These are phyloP conservation scores for Pleurotus djamor DNA, from an alignment of 768 basidiomycete genomes.

Conservation along the genomic window DNA sequence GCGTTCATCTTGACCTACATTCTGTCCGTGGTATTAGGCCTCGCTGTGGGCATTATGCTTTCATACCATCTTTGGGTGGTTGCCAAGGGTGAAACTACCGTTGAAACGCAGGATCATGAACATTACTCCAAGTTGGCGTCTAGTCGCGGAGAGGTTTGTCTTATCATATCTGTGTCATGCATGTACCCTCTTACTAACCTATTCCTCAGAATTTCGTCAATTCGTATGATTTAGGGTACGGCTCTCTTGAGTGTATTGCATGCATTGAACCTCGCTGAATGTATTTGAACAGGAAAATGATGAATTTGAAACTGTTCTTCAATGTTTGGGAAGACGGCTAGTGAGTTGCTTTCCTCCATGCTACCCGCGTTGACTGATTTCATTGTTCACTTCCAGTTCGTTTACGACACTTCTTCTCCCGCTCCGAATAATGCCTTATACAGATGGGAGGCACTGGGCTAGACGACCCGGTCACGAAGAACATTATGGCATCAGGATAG, in stretches of 20 bases:
- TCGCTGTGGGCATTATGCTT: slow-evolving; percentile 74
- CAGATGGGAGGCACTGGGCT: slow-evolving; percentile 83
- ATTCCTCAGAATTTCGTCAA: slow-evolving; percentile 73
- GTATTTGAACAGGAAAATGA: slow-evolving; percentile 34
- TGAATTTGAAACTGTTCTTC: slow-evolving; percentile 84
- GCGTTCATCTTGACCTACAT: slow-evolving; percentile 76
- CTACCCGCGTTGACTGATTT: background rate
- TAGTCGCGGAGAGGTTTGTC: slow-evolving; percentile 62
- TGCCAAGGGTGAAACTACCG: slow-evolving; percentile 76
- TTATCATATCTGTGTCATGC: background rate
- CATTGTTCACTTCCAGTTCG: slow-evolving; percentile 45
- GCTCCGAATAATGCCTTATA: slow-evolving; percentile 73
- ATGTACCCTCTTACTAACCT: background rate
- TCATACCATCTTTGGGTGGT: slow-evolving; percentile 74
- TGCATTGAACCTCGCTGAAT: background rate
- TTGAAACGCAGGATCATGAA: slow-evolving; percentile 87
- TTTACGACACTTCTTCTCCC: slow-evolving; percentile 81
- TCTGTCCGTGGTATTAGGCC: slow-evolving; percentile 68
- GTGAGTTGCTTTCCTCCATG: slow-evolving; percentile 44
- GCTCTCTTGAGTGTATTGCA: background rate
- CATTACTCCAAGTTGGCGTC: slow-evolving; percentile 72
- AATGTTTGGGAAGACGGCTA: slow-evolving; percentile 80
- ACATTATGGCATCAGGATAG: slow-evolving; percentile 62
- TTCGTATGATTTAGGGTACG: slow-evolving; percentile 86
- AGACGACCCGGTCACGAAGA: slow-evolving; percentile 61